These are phyloP conservation scores for Globisporangium barbulae DNA, from an alignment of 352 stramenopile genomes.

Conservation along the genomic window DNA sequence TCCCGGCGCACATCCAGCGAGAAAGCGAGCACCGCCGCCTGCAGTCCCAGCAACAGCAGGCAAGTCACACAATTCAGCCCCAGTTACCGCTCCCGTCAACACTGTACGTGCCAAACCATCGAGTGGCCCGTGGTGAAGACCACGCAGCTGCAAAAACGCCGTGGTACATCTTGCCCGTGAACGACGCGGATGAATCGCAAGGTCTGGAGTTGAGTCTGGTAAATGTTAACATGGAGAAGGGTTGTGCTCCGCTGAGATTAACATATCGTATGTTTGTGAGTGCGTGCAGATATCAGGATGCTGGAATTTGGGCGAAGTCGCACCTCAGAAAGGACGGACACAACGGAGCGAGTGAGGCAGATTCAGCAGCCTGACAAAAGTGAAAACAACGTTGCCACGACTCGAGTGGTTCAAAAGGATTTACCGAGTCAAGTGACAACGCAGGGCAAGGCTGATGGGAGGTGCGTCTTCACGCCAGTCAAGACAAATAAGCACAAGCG, in stretches of 20 bases:
- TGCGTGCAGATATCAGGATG: constrained; percentile 50
- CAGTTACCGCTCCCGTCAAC: constrained; percentile 13
- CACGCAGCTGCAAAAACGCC: constrained; percentile 19
- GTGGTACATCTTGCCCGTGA: constrained; percentile 57
- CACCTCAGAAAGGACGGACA: not conserved
- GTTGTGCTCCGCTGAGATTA: not conserved
- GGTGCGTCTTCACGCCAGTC: constrained; percentile 58
- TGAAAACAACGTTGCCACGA: not conserved
- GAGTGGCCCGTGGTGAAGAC: constrained; percentile 5
- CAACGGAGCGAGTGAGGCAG: not conserved
- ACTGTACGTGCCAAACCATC: not conserved
- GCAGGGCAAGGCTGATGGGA: constrained; percentile 10
- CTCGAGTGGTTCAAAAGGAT: constrained; percentile 4
- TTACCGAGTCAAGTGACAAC: constrained; percentile 8
- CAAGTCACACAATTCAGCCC: constrained; percentile 12
- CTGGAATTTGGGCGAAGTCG: constrained; percentile 39
- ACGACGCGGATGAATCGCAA: constrained; percentile 47
- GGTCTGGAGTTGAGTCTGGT: constrained; percentile 18
- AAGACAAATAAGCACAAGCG: constrained; percentile 37
- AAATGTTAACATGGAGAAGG: not conserved
- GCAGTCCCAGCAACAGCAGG: constrained; percentile 5
- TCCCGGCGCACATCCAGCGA: constrained; percentile 44
- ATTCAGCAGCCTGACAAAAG: not conserved
- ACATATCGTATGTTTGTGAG: not conserved
- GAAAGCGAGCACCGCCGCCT: constrained; percentile 16